Conservation (phyloP, 164 flowering plant species). For the Stephania cephalantha region DNA sequence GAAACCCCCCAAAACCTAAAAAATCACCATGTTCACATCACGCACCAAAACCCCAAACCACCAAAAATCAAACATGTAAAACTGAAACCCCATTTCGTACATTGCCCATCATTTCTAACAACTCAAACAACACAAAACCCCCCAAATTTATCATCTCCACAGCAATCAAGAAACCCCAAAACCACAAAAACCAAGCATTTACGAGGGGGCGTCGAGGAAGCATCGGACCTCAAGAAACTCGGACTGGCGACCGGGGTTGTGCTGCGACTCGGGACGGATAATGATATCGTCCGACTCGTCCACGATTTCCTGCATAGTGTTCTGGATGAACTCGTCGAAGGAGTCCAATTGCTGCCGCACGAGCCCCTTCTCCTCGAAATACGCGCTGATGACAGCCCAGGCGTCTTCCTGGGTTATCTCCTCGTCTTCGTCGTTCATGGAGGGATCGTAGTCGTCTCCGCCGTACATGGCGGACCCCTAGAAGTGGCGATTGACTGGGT, state of each 20-base stretch:
- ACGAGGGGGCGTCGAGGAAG: neutral
- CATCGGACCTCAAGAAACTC: conserved; percentile 72
- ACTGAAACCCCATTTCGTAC: neutral
- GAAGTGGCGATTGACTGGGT: neutral
- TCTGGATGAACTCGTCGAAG: conserved; percentile 96
- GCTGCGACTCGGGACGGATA: conserved; percentile 98
- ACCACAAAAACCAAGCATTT: neutral
- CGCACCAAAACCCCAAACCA: too few relatives aligned
- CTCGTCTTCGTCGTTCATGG: conserved; percentile 52
- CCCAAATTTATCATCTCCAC: neutral
- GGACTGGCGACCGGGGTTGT: conserved; percentile 86
- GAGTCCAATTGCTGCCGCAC: conserved; percentile 97
- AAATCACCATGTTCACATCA: too few relatives aligned
- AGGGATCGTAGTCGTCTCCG: conserved; percentile 41
- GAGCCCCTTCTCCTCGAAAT: conserved; percentile 93
- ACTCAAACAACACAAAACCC: neutral
- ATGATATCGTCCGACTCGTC: conserved; percentile 94
- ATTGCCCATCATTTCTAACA: neutral
- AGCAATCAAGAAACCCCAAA: neutral
- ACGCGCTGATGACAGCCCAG: conserved; percentile 94
- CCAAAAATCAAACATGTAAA: neutral
- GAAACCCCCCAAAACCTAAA: too few relatives aligned
- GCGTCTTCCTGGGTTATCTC: conserved; percentile 99
- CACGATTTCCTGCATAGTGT: conserved; percentile 98
- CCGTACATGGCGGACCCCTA: conserved; percentile 19